Evolutionary conservation across 331 rosid species (phyloP), one percentile per base, ranked within the genome.

Genomic region (Acacia concinna): DNA sequence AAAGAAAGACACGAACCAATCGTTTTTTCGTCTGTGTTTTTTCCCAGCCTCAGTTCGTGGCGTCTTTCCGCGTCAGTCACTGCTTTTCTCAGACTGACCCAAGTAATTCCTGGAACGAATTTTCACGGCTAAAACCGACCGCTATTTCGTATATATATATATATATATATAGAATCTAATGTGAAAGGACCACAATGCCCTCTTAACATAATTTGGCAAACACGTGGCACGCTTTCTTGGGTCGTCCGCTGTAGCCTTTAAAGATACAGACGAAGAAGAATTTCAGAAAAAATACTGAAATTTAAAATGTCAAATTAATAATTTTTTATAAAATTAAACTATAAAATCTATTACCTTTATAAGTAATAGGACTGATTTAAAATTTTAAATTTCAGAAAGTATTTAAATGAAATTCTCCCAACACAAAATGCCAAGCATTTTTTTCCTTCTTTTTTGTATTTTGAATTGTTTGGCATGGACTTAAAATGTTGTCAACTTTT

Each of bases 31-130:
- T 64, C 59, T 20, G 31, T 15, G 57, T 10, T 20, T 21, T 75
- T 62, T 34, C 77, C 81, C 78, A 78, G 74, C 77, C 25, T 47
- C 8, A 4, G 72, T 23, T 41, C n/a, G 57, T 31, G 66, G 30
- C 25, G 28, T 15, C 60, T 17, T 70, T 70, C 35, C 27, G 56
- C 13, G 6, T 14, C 9, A 37, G 57, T 27, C 11, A 12, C 52
- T 14, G 35, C 35, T 28, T 6, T 5, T 30, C 28, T 21, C 28
- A 52, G n/a, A 62, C 40, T 2, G 6, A 25, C 14, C 43, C 8
- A 8, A 6, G 32, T 5, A 68, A 40, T 5, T 65, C 46, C 46
- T 68, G 52, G n/a, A n/a, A 23, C 23, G 56, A 68, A 25, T 40
- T 41, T 21, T 41, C 23, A 25, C 27, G 17, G 34, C 51, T 4